Evolutionary conservation across 177 flowering plant genomes (phyloP), one percentile per base, ranked within the genome.

Genomic region (Vitis hybrid): DNA sequence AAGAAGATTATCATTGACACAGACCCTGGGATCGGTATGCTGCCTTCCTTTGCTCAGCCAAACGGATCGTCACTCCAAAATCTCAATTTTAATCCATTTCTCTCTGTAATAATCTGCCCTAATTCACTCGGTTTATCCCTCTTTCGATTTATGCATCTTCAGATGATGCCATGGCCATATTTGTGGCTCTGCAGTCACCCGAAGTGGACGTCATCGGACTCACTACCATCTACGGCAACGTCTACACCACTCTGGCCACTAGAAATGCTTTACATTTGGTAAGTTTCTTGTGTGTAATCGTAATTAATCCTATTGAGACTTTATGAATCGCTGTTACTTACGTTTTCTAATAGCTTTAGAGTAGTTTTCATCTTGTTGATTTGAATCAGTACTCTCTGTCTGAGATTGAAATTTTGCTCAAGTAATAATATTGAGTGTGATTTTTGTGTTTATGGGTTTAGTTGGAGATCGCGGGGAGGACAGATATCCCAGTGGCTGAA

Each of bases 101-200:
- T 39, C 8, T 7, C 45, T 7, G 45, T 7, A 6, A 39, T 39
- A 39, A 5, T 39, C 45, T 39, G 45, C 45, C 31, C 10, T 20
- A 13, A 51, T 16, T n/a, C 22, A 50, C 48, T 50, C 54, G 19
- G 31, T 14, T 55, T 45, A 2, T 10, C 20, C n/a, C 18, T 16
- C 39, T 57, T 49, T 29, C n/a, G 31, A 0, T 53, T 62, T 45
- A 61, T 63, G 59, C 10, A 10, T 66, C 10, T 31, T 69, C 82
- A 92, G 99, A 94, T 83, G 99, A 94, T 83, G 94, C 97, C 59
- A 86, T 92, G 99, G 97, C 99, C 7, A 94, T 94, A n/a, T 86
- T 94, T 72, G 34, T 95, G 71, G 97, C 98, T 3, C 70, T 95
- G 45, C 73, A 71, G 62, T 90, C 93, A 12, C 97, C 97, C 0